A percentile compares a stretch with the other conserved stretches of the same genome.
Evolutionary conservation across 208 protist genomes (phyloP).

Genomic region (Trichomonas vaginalis): DNA sequence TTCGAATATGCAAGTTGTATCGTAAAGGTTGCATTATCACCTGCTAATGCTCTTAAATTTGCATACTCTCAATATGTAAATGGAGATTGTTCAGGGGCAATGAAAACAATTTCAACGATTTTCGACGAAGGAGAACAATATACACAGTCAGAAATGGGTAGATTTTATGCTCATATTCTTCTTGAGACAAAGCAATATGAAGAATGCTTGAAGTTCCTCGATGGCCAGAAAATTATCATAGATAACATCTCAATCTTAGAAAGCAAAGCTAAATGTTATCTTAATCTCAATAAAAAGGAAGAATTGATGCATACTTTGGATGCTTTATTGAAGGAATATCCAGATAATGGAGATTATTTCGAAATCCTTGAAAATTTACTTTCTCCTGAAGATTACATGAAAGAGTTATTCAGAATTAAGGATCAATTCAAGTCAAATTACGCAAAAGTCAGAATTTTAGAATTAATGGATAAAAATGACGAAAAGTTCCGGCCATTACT

Average conservation of each 20-base stretch:
- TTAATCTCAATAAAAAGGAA: not conserved
- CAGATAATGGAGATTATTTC: constrained; percentile 3
- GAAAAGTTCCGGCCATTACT: not conserved
- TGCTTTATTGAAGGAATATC: not conserved
- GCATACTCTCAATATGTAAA: not conserved
- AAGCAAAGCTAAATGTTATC: not conserved
- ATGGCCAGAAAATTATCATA: not conserved
- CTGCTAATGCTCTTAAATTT: not conserved
- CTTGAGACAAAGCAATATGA: not conserved
- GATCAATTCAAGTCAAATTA: not conserved
- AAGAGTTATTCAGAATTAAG: not conserved
- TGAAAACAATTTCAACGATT: not conserved
- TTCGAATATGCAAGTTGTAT: not conserved
- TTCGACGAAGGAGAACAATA: not conserved
- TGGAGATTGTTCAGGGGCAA: not conserved
- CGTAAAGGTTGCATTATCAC: not conserved
- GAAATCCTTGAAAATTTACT: not conserved
- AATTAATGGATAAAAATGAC: not conserved
- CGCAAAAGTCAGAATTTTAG: not conserved
- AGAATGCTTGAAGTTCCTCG: not conserved
- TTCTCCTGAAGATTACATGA: not conserved
- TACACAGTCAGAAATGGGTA: not conserved
- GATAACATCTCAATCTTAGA: not conserved
- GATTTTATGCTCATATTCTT: not conserved
- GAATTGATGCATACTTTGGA: not conserved